These are phyloP conservation scores for Macadamia integrifolia DNA, from an alignment of 164 flowering plant genomes.

Conservation along the genomic window DNA sequence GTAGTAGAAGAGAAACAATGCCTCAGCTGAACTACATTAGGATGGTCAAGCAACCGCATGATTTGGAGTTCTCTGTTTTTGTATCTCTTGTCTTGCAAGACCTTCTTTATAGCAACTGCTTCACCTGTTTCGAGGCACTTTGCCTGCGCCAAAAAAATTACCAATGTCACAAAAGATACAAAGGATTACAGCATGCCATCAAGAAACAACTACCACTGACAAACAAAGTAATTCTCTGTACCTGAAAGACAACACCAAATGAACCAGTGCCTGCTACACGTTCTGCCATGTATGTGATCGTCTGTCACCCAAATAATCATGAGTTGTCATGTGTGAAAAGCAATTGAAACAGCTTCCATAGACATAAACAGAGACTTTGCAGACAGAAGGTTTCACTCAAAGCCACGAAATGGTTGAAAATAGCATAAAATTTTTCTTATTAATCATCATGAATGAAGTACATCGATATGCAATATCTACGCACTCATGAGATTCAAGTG, in stretches of 20 bases:
- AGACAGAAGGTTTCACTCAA: background rate
- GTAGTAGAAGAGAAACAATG: slow-evolving; percentile 91
- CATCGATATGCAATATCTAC: background rate
- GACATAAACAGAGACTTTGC: background rate
- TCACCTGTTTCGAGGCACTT: slow-evolving; percentile 92
- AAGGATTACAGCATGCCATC: background rate
- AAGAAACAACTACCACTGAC: background rate
- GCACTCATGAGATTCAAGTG: background rate
- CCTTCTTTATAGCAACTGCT: slow-evolving; percentile 94
- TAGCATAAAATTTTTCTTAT: background rate
- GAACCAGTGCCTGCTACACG: slow-evolving; percentile 99
- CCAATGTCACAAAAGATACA: background rate
- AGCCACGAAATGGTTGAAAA: background rate
- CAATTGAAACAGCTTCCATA: background rate
- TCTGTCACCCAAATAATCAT: slow-evolving; percentile 36
- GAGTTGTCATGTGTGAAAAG: background rate
- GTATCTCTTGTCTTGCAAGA: slow-evolving; percentile 96
- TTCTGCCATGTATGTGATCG: slow-evolving; percentile 91
- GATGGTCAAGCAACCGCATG: slow-evolving; percentile 83
- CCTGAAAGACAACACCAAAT: slow-evolving; percentile 99
- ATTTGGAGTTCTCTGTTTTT: slow-evolving; percentile 93
- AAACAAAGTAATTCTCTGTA: slow-evolving; percentile 15
- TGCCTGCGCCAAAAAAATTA: slow-evolving; percentile 42
- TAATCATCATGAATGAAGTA: background rate
- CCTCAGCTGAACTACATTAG: slow-evolving; percentile 74